Evolutionary conservation across 495 filamentous ascomycete genomes (phyloP).

Genomic region (Aspergillus panamensis): DNA sequence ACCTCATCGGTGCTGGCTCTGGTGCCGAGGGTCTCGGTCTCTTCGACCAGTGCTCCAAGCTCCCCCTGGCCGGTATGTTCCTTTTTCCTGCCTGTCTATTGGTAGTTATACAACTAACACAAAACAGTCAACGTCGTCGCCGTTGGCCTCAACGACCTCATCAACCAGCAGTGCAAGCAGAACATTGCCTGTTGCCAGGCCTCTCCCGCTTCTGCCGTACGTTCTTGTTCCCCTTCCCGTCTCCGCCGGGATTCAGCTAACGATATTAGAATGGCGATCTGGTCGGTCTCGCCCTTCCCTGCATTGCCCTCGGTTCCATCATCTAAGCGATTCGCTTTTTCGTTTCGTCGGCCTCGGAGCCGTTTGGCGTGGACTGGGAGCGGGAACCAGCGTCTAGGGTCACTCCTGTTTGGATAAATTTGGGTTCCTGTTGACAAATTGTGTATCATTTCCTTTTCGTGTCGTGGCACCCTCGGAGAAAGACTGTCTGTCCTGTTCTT

Average conservation of each 20-base stretch:
- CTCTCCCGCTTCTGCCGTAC: constrained; percentile 36
- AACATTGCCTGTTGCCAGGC: constrained; percentile 51
- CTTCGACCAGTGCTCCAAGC: constrained; percentile 39
- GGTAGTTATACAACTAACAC: neutral
- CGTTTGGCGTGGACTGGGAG: constrained; percentile 17
- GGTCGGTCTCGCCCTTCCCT: constrained; percentile 45
- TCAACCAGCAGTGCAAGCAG: constrained; percentile 49
- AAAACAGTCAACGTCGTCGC: constrained; percentile 20
- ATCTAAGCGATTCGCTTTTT: constrained; percentile 32
- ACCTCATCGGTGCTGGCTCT: constrained; percentile 32
- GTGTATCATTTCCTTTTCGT: constrained; percentile 37
- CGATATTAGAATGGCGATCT: constrained; percentile 30
- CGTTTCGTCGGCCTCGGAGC: neutral
- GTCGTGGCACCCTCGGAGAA: constrained; percentile 37
- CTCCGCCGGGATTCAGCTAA: neutral
- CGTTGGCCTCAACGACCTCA: constrained; percentile 35
- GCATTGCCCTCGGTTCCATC: constrained; percentile 47
- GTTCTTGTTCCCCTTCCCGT: too few relatives aligned
- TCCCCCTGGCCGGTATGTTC: constrained; percentile 24
- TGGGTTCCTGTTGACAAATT: constrained; percentile 27
- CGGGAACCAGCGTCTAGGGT: constrained; percentile 24
- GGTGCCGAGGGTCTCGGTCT: constrained; percentile 35
- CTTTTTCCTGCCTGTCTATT: too few relatives aligned
- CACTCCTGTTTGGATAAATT: constrained; percentile 20
- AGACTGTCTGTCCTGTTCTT: constrained; percentile 33